Evolutionary conservation across 1,139 yeast species (phyloP), one percentile per base, ranked within the genome.

Genomic region (Blastobotrys apis): DNA sequence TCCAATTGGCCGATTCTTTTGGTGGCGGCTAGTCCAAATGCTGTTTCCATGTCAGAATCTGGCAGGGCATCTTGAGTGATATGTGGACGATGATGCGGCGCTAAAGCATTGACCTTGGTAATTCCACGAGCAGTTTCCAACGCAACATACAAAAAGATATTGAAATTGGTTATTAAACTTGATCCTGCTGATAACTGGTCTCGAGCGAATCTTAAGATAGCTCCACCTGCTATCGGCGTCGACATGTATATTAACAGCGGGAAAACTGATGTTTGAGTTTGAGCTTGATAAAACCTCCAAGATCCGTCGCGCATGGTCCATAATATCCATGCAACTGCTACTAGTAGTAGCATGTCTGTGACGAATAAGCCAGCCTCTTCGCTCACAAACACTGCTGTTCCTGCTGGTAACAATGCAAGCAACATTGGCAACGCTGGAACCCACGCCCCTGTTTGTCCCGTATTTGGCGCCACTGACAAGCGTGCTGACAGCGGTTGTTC

Each of bases 361-460:
- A 51, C 49, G 10, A 58, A 42, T 4, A 45, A 43, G 2, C 60
- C 59, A 1, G 55, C 55, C 3, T 46, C 29, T 29, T 56, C 60
- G n/a, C 53, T 54, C 9, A 49, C 32, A 19, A 53, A 8, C 5
- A 57, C 39, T 4, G 55, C 48, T 3, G 53, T 43, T 3, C 40
- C 49, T 3, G 59, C 60, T 8, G 62, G 61, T 6, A 56, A 36
- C 31, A 58, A 41, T 1, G 60, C 56, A 20, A 57, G 45, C 3
- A 49, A 25, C 37, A 58, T 45, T 6, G 60, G 60, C 12, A 52
- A 23, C 31, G 33, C 19, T 12, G 45, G 41, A n/a, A n/a, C n/a
- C n/a, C n/a, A n/a, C n/a, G n/a, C n/a, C n/a, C n/a, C n/a, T n/a
- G n/a, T n/a, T n/a, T n/a, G n/a, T n/a, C n/a, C n/a, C n/a, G n/a